Evolutionary conservation across 768 basidiomycete species (phyloP), one percentile per base, ranked within the genome.

Genomic region (Austroboletus eburneus): DNA sequence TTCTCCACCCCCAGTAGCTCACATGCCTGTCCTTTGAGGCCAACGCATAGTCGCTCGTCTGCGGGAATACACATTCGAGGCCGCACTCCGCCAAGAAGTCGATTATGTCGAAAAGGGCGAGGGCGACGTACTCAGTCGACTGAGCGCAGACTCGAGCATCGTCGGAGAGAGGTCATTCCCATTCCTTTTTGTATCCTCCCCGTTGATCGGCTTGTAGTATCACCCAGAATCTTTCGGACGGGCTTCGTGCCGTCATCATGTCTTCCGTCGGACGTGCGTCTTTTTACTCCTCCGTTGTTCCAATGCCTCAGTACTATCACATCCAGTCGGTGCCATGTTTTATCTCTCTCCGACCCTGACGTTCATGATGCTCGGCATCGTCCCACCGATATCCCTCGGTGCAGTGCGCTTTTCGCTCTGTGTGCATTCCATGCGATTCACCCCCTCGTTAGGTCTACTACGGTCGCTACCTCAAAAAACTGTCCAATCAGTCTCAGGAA

Each of bases 101-200:
- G 92, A 95, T 63, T 94, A 83, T 64, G 89, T 94, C 6, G 94
- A 96, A 64, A 79, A 79, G 30, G 91, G 91, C 2, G 91, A 94
- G 51, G 95, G 95, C 8, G 95, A 99, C 63, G 88, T 96, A 9
- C 71, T 97, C 36, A 94, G 91, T 64, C 73, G 95, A 45, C 73
- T 98, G 25, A 92, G 88, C 47, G 86, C 85, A 1, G 95, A 99
- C 62, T 89, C 90, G 6, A 89, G 82, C 54, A 89, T 98, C 53
- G 89, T 98, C 34, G 95, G 95, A 35, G 92, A 91, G 69, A 91
- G 88, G 89, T 88, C 46, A 33, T 67, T 55, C 17, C 0, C 27
- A 9, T 5, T 14, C 2, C 13, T 17, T 12, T 1, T 27, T 33
- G 32, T 12, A 33, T 4, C 12, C 5, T 7, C 5, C 25, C 25